These are phyloP conservation scores for Termitomyces sp. DNA, from an alignment of 768 basidiomycete species.

Conservation along the genomic window DNA sequence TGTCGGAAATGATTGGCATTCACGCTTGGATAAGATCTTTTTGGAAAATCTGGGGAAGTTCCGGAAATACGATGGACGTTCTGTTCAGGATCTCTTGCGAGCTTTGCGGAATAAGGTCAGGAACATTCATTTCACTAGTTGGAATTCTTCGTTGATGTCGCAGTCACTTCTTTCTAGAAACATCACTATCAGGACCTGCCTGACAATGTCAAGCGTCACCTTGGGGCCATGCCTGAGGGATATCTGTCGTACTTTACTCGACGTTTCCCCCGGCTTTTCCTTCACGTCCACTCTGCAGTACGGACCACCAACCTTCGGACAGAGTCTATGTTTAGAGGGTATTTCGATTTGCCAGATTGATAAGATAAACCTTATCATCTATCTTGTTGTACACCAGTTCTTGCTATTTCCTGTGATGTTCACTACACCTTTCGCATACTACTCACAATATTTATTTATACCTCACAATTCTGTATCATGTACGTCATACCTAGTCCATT, in stretches of 20 bases:
- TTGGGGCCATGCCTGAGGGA: conserved; percentile 90
- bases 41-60: conserved; percentile 96
- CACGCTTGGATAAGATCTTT: conserved; percentile 80
- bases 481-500: not conserved
- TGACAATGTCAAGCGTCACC: conserved; percentile 79
- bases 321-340: conserved; percentile 88
- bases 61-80: conserved; percentile 90
- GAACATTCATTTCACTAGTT: conserved; percentile 1
- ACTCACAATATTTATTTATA: not conserved
- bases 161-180: conserved; percentile 50
- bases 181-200: conserved; percentile 98
- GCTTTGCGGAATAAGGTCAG: conserved; percentile 93
- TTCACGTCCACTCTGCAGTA: conserved; percentile 89
- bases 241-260: conserved; percentile 91
- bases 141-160: not conserved
- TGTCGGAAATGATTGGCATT: conserved; percentile 89
- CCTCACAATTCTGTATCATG: not conserved
- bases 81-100: conserved; percentile 87
- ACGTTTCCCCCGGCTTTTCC: conserved; percentile 86
- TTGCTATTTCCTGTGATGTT: not conserved
- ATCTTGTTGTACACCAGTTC: not conserved
- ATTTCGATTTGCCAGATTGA: conserved; percentile 62
- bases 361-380: not conserved
- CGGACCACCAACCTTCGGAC: conserved; percentile 60
- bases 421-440: not conserved